Evolutionary conservation across 768 basidiomycete genomes (phyloP).

Genomic region (Macrolepiota dolichaula): DNA sequence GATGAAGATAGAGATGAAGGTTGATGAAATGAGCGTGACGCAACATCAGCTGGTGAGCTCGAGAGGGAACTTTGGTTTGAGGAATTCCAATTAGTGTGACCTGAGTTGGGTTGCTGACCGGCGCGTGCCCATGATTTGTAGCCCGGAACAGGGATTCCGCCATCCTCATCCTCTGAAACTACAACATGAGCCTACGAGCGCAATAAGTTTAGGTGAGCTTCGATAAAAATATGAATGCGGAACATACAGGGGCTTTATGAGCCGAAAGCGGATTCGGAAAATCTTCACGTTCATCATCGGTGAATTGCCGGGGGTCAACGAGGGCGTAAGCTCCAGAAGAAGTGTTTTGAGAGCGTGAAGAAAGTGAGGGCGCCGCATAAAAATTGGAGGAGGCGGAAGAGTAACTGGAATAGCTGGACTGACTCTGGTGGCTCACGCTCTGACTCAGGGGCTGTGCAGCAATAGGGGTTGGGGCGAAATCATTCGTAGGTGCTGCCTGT

Average conservation of each 20-base stretch:
- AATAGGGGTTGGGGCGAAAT: conserved; percentile 10
- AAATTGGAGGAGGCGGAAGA: conserved; percentile 14
- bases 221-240: neutral
- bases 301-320: conserved; percentile 32
- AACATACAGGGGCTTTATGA: conserved; percentile 2
- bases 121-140: neutral
- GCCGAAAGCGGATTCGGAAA: neutral
- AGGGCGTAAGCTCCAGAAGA: conserved; percentile 37
- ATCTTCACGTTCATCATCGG: conserved; percentile 8
- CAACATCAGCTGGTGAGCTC: conserved; percentile 1
- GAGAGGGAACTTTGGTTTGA: conserved; percentile 8
- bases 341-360: conserved; percentile 29
- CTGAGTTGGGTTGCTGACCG: neutral
- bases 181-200: neutral
- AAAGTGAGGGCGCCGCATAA: conserved; percentile 28
- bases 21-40: neutral
- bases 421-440: conserved; percentile 17
- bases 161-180: conserved; percentile 11
- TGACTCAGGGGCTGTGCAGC: conserved; percentile 13
- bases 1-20: conserved; percentile 3
- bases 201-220: neutral
- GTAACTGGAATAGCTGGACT: conserved; percentile 12
- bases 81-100: neutral
- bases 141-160: conserved; percentile 8
- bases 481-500: too few species aligned